Base-by-base conservation (phyloP, 129 eudicot species). In the Lonicera japonica region DNA sequence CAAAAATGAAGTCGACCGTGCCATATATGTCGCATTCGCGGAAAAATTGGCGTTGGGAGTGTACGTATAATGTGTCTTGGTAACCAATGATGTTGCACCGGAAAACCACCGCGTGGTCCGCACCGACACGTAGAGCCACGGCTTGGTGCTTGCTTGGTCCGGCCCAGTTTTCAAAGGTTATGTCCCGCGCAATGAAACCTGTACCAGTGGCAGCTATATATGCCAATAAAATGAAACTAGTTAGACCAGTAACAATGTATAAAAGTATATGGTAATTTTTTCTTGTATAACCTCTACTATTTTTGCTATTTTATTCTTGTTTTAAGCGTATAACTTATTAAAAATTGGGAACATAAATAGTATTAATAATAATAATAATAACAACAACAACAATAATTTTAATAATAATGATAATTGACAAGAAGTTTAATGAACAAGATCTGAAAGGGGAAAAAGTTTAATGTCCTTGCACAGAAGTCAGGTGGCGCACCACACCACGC, bases 81-180 rank as follows among this genome's bases (percentile, higher is more conserved):
- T 91, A 91, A 2, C 96, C 98, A 24, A 77, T 73, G 9, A 91
- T 63, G 70, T 71, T 83, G 81, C 98, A 91, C 0, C 86, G 88
- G 68, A 87, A 91, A 22, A 87, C 74, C 8, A 91, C 97, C 0
- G 95, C 94, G 23, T 87, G 90, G 68, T 91, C 97, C 0, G 97
- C 94, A 7, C 97, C 96, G 6, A 91, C 62, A 11, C 97, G 84
- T 10, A 91, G 86, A 4, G 97, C 97, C 19, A 91, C 97, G 1
- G 97, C 97, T 65, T 91, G 97, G 71, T 91, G 97, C 79, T 91
- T 84, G 38, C 77, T 29, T 0, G 97, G 90, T 8, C 97, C 97
- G 0, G 97, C 97, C 58, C 73, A 82, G 77, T 91, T 91, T 63
- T 79, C 88, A 29, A 91, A 91, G 5, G 96, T 75, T 25, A 91